Evolutionary conservation across 768 basidiomycete species (phyloP).

Genomic region (Grammothele lineata): DNA sequence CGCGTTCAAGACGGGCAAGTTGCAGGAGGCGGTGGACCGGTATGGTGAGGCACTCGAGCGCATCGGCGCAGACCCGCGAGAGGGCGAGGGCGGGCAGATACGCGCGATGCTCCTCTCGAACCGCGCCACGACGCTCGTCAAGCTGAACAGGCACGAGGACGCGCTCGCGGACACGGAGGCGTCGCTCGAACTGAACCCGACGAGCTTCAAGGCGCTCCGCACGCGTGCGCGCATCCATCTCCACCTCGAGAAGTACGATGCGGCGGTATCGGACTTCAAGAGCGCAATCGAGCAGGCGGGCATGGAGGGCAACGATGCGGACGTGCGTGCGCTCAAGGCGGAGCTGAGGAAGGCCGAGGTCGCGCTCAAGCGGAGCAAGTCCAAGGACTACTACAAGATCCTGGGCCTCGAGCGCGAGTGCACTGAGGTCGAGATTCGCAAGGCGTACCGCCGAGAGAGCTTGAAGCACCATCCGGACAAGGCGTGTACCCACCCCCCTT

Average conservation of each 20-base stretch:
- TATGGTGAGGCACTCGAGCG: slow-evolving; percentile 75
- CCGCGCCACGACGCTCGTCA: slow-evolving; percentile 75
- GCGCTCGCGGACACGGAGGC: slow-evolving; percentile 69
- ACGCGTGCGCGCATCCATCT: slow-evolving; percentile 81
- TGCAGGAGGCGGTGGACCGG: slow-evolving; percentile 59
- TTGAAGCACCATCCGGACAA: slow-evolving; percentile 86
- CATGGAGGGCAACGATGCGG: slow-evolving; percentile 58
- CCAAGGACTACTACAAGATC: slow-evolving; percentile 88
- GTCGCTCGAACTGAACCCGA: slow-evolving; percentile 57
- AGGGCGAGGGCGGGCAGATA: slow-evolving; percentile 76
- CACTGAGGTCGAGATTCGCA: slow-evolving; percentile 75
- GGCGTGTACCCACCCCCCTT: slow-evolving; percentile 34
- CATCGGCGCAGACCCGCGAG: slow-evolving; percentile 63
- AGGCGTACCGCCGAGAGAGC: slow-evolving; percentile 85
- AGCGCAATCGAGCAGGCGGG: slow-evolving; percentile 71
- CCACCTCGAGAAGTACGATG: slow-evolving; percentile 70
- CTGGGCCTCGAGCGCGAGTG: slow-evolving; percentile 59
- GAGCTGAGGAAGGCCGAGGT: slow-evolving; percentile 83
- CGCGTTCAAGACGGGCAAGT: slow-evolving; percentile 60
- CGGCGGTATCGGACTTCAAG: slow-evolving; percentile 71
- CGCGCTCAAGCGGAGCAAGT: slow-evolving; percentile 80
- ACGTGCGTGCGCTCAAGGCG: slow-evolving; percentile 52
- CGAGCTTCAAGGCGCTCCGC: slow-evolving; percentile 81
- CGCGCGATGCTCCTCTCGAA: slow-evolving; percentile 79
- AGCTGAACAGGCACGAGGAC: slow-evolving; percentile 64